Evolutionary conservation across 768 basidiomycete species (phyloP).

Genomic region (Inosperma sp.): DNA sequence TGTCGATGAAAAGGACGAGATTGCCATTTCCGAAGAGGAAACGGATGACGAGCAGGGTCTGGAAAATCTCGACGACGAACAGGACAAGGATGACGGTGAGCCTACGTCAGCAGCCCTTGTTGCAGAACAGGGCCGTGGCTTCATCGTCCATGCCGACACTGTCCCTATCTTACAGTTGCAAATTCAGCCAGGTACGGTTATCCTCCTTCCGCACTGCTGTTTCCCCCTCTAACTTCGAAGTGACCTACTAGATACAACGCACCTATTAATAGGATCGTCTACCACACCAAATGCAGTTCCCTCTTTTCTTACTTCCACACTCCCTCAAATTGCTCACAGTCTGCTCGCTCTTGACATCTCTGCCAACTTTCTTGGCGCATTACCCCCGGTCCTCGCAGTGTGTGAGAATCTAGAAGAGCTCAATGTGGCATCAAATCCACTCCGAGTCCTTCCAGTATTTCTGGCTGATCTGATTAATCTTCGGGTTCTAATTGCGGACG

Average conservation of each 20-base stretch:
- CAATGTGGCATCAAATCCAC: conserved; percentile 86
- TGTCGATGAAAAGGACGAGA: conserved; percentile 68
- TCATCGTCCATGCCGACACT: conserved; percentile 72
- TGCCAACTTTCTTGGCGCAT: conserved; percentile 74
- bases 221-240: conserved; percentile 4
- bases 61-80: conserved; percentile 46
- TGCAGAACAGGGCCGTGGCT: conserved; percentile 79
- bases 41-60: conserved; percentile 41
- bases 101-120: conserved; percentile 73
- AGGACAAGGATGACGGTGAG: conserved; percentile 56
- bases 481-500: conserved; percentile 89
- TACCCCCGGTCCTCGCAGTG: conserved; percentile 78
- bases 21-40: conserved; percentile 52
- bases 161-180: conserved; percentile 57
- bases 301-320: conserved; percentile 58
- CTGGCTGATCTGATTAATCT: conserved; percentile 71
- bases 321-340: conserved; percentile 71
- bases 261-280: conserved; percentile 84
- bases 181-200: conserved; percentile 68
- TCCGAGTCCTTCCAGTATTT: conserved; percentile 89
- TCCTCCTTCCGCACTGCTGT: conserved; percentile 7
- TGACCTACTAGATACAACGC: conserved; percentile 71
- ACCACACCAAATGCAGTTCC: conserved; percentile 74
- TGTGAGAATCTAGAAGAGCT: conserved; percentile 88
- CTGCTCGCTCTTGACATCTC: conserved; percentile 94